Evolutionary conservation across 768 basidiomycete genomes (phyloP).

Genomic region (Pilatotrama ljubarskyi): DNA sequence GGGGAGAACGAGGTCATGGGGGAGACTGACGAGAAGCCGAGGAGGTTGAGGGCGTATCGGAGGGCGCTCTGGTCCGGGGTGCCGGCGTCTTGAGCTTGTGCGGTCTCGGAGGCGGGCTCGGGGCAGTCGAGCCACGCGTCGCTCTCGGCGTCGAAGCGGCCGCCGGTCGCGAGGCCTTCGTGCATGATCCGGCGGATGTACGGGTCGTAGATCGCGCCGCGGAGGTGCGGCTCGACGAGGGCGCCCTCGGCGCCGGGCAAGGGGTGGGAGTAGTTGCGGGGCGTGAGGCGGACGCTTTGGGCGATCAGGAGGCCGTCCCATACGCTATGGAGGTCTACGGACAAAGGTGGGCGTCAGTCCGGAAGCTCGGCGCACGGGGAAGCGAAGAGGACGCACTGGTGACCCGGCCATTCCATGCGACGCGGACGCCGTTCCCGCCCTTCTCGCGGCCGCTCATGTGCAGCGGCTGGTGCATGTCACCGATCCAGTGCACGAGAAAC

Average conservation of each 20-base stretch:
- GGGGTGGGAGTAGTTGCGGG: constrained; percentile 74
- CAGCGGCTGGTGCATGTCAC: constrained; percentile 92
- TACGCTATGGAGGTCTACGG: constrained; percentile 74
- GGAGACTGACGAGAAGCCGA: neutral
- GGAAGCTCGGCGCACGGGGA: no score
- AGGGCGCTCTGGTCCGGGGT: constrained; percentile 3
- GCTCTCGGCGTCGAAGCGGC: constrained; percentile 43
- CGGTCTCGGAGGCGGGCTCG: constrained; percentile 13
- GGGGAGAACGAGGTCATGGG: neutral
- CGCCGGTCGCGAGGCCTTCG: constrained; percentile 61
- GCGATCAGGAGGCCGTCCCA: constrained; percentile 88
- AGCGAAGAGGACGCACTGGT: constrained; percentile 61
- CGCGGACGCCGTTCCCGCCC: constrained; percentile 83
- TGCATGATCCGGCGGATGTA: constrained; percentile 84
- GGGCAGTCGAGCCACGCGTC: constrained; percentile 73
- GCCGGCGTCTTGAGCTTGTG: no score
- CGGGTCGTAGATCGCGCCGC: constrained; percentile 82
- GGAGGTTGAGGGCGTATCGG: constrained; percentile 4
- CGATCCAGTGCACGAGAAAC: constrained; percentile 91
- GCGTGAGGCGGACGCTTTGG: constrained; percentile 72
- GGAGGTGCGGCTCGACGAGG: constrained; percentile 42
- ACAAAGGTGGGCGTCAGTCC: neutral
- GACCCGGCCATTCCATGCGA: constrained; percentile 66
- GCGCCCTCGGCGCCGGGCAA: constrained; percentile 66
- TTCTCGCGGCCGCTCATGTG: constrained; percentile 87